These are phyloP conservation scores for Pezicula rhizophila DNA, from an alignment of 2,329 filamentous ascomycete genomes.

Conservation along the genomic window DNA sequence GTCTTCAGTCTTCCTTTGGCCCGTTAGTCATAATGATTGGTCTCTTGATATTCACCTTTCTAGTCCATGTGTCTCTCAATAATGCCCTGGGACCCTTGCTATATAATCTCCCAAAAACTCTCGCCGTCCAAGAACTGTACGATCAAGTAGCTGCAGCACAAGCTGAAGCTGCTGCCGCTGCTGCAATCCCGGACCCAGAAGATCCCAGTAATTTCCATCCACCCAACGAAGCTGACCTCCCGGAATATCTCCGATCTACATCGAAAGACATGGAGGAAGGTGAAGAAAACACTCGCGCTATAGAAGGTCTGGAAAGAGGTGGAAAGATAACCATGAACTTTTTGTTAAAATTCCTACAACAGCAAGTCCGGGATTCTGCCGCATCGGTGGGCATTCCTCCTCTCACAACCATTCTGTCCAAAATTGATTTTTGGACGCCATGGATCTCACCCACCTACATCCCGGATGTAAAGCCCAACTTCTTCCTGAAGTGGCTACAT, in stretches of 20 bases:
- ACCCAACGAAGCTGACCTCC: not conserved
- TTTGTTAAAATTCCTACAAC: not conserved
- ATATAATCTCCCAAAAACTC: conserved; percentile 24
- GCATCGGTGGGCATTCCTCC: too few relatives aligned
- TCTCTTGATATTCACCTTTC: conserved; percentile 45
- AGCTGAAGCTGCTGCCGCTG: conserved; percentile 4
- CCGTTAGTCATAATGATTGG: conserved; percentile 53
- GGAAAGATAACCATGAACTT: not conserved
- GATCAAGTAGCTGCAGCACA: not conserved
- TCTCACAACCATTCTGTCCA: conserved; percentile 8
- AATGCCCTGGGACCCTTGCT: conserved; percentile 23
- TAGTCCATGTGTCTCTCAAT: conserved; percentile 43
- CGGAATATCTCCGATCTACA: not conserved
- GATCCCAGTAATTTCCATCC: not conserved
- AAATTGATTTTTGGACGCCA: conserved; percentile 20
- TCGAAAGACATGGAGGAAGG: not conserved
- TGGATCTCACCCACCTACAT: conserved; percentile 20
- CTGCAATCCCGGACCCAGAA: conserved; percentile 11
- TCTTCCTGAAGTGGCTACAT: conserved; percentile 46
- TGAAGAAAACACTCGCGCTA: not conserved
- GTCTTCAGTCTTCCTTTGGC: conserved; percentile 45
- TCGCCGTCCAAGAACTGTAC: conserved; percentile 20
- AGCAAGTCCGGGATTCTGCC: not conserved
- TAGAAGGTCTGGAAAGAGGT: not conserved
- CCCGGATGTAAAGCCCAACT: conserved; percentile 33